Percentiles rank a stretch among this genome's conserved stretches.
Conservation (phyloP, 495 filamentous ascomycete genomes). For the Tuber melanosporum region DNA sequence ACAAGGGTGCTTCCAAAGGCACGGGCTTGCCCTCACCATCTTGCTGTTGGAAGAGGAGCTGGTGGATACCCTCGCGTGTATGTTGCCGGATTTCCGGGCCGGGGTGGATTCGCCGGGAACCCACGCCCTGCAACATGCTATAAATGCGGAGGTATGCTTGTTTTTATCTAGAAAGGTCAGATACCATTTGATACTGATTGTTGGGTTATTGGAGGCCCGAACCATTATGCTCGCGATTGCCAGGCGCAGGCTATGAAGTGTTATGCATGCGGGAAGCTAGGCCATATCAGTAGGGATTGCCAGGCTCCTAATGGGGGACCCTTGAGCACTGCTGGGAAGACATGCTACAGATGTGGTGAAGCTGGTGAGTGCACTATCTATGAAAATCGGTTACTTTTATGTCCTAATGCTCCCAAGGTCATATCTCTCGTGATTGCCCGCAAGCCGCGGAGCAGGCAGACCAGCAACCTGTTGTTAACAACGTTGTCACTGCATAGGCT, state of each 20-base stretch:
- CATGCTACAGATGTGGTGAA: constrained; percentile 96
- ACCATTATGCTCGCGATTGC: constrained; percentile 98
- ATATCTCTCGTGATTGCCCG: constrained; percentile 93
- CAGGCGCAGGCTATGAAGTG: constrained; percentile 99
- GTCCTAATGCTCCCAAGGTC: constrained; percentile 46
- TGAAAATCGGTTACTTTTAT: not conserved
- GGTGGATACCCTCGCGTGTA: constrained; percentile 56
- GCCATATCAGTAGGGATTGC: constrained; percentile 96
- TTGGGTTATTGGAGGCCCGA: constrained; percentile 53
- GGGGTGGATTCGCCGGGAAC: constrained; percentile 61
- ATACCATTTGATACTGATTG: not conserved
- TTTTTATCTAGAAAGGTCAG: not conserved
- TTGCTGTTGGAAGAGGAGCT: constrained; percentile 56
- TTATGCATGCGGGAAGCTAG: constrained; percentile 97
- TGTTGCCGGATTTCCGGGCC: constrained; percentile 56
- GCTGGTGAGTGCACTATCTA: constrained; percentile 47
- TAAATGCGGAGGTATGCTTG: constrained; percentile 72
- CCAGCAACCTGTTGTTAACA: constrained; percentile 43
- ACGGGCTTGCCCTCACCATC: constrained; percentile 71
- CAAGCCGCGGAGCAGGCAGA: constrained; percentile 52
- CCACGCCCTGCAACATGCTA: constrained; percentile 91
- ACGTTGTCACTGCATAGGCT: constrained; percentile 27
- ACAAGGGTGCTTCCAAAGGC: constrained; percentile 42
- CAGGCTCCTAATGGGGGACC: constrained; percentile 95
- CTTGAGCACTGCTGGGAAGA: constrained; percentile 91